Conservation (phyloP, 768 basidiomycete species). For the Xerocomellus intermedius region DNA sequence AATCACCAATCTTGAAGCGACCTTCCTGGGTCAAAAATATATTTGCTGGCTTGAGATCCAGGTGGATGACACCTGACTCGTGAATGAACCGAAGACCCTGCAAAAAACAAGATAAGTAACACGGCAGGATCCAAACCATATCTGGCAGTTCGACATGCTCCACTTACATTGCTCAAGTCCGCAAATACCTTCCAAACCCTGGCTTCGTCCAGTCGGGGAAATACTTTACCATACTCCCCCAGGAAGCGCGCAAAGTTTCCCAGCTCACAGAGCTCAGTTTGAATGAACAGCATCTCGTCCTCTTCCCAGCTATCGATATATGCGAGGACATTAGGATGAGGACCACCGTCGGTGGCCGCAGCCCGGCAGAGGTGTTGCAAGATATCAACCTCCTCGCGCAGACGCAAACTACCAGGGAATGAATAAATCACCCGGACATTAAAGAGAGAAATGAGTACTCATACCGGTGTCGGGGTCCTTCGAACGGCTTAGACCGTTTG, state of each 20-base stretch:
- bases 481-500: slow-evolving; percentile 92
- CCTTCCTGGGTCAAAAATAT: slow-evolving; percentile 88
- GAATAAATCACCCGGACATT: slow-evolving; percentile 17
- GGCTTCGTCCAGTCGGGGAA: slow-evolving; percentile 85
- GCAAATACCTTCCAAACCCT: slow-evolving; percentile 95
- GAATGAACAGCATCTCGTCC: slow-evolving; percentile 82
- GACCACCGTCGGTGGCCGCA: slow-evolving; percentile 25
- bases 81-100: slow-evolving; percentile 91
- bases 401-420: slow-evolving; percentile 55
- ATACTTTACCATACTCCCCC: slow-evolving; percentile 83
- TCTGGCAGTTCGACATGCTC: slow-evolving; percentile 2
- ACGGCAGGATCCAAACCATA: slow-evolving; percentile 26
- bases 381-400: slow-evolving; percentile 93
- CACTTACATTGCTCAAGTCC: slow-evolving; percentile 84
- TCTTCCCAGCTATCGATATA: slow-evolving; percentile 98
- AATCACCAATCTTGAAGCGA: slow-evolving; percentile 94
- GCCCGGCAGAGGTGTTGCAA: slow-evolving; percentile 68
- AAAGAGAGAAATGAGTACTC: slow-evolving; percentile 26
- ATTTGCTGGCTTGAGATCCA: slow-evolving; percentile 97
- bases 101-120: slow-evolving; percentile 29
- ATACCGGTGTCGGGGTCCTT: slow-evolving; percentile 87
- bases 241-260: slow-evolving; percentile 92
- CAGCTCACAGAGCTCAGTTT: slow-evolving; percentile 90
- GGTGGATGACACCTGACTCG: slow-evolving; percentile 82
- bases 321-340: slow-evolving; percentile 78